These are phyloP conservation scores for Solanum gandarillasii DNA, from an alignment of 257 asterid species.

Conservation along the genomic window DNA sequence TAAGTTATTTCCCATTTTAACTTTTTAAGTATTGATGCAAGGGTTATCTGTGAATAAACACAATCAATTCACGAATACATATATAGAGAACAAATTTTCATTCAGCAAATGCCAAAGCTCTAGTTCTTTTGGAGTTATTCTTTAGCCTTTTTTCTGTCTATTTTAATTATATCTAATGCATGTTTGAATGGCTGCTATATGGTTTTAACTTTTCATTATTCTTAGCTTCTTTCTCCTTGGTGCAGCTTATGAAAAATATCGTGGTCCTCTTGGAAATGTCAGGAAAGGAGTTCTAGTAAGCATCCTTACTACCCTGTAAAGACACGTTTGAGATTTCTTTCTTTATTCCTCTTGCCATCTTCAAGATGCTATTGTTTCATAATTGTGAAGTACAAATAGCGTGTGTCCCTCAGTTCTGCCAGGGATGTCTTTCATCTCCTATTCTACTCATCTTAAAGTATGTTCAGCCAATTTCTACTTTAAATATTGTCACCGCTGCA, in stretches of 20 bases:
- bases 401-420: not conserved
- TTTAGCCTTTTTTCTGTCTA: not conserved
- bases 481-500: not conserved
- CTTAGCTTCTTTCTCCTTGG: not conserved
- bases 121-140: not conserved
- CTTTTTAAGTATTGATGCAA: not conserved
- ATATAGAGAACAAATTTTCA: not conserved
- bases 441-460: not conserved
- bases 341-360: not conserved
- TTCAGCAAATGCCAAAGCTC: not conserved
- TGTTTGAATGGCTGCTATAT: not conserved
- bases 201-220: not conserved
- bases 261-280: constrained; percentile 98
- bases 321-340: not conserved
- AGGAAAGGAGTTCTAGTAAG: constrained; percentile 95
- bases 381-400: not conserved
- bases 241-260: constrained; percentile 79
- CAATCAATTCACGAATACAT: not conserved
- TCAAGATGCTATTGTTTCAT: not conserved
- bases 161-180: not conserved
- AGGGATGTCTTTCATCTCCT: not conserved
- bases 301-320: not conserved
- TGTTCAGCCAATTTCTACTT: not conserved
- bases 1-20: not conserved
- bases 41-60: not conserved